Base-by-base conservation (phyloP, 176 grass and related monocot genomes). In the Metroxylon sagu region DNA sequence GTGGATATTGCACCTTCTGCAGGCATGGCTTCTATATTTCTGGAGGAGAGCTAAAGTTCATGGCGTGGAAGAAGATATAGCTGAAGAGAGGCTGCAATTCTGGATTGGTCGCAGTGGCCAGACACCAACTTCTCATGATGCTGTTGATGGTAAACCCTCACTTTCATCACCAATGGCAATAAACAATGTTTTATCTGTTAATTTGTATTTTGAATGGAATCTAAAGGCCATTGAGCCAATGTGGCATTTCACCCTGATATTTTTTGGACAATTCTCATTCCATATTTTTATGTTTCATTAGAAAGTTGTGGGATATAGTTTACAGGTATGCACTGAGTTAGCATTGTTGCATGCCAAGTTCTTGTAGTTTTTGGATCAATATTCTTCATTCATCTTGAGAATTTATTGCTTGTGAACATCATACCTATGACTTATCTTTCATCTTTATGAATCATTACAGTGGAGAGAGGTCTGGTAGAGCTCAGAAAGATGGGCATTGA, bases 1-100 rank as follows among this genome's bases (percentile, higher is more conserved):
- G 51, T 55, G 59, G 19, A 54, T 29, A 68, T 52, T 48, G 18
- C 5, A 60, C 50, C 19, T 50, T 63, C 49, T 81, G 62, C 65
- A 95, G 89, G 82, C 89, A 48, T 95, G 89, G 89, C 85, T 86
- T 61, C 80, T 95, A 59, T 95, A 95, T 68, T 95, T 89, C 70
- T 97, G 93, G 84, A 80, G 81, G 83, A 88, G 94, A 79, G 84
- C 94, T 54, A 98, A 89, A 82, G 82, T 74, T 57, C 81, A 98
- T 65, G 85, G 82, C 64, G 57, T 98, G n/a, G 94, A 98, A 71
- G 84, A 89, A 81, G 94, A 98, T 73, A 85, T 93, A 69, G 88
- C 94, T 59, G 94, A 98, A 12, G 94, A 92, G 56, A 71, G 88
- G 60, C 88, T 98, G 56, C 94, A 98, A 18, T 92, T 89, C 79